Percentiles rank a stretch among this genome's conserved stretches.
Evolutionary conservation across 768 basidiomycete genomes (phyloP).

Genomic region (Auriculariales sp.): DNA sequence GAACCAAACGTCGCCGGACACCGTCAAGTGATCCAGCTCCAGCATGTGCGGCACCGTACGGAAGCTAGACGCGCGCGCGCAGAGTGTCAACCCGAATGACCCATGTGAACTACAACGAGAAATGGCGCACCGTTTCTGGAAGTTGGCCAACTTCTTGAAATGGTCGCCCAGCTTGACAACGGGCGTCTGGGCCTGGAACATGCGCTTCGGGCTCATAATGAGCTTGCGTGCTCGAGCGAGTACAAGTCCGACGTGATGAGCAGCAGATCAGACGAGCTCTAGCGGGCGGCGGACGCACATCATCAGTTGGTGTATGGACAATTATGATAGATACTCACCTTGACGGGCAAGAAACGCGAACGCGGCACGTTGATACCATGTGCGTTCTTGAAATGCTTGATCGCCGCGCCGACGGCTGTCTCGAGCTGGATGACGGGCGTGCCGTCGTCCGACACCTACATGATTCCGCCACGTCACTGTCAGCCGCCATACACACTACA

Average conservation of each 20-base stretch:
- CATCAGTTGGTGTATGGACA: neutral
- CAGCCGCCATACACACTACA: no score
- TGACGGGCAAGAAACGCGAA: constrained; percentile 83
- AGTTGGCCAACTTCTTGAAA: constrained; percentile 75
- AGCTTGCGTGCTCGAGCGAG: constrained; percentile 74
- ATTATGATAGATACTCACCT: constrained; percentile 13
- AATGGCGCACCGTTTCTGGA: constrained; percentile 2
- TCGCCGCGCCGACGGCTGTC: constrained; percentile 86
- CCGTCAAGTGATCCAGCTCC: constrained; percentile 89
- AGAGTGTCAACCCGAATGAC: no score
- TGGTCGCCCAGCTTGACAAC: constrained; percentile 94
- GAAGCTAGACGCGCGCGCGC: constrained; percentile 47
- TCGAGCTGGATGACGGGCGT: constrained; percentile 40
- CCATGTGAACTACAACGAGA: no score
- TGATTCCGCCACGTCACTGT: no score
- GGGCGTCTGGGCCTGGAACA: constrained; percentile 74
- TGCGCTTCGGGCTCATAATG: constrained; percentile 65
- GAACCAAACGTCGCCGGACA: constrained; percentile 83
- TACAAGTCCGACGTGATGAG: constrained; percentile 90
- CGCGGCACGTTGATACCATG: constrained; percentile 93
- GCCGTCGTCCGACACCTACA: constrained; percentile 1
- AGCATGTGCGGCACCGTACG: constrained; percentile 84
- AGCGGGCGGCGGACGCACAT: constrained; percentile 25
- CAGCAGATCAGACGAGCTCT: constrained; percentile 75
- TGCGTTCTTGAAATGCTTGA: constrained; percentile 85